Percentiles rank a stretch among this genome's conserved stretches.
Conservation (phyloP, 2,329 filamentous ascomycete species). For the Cytospora mali region DNA sequence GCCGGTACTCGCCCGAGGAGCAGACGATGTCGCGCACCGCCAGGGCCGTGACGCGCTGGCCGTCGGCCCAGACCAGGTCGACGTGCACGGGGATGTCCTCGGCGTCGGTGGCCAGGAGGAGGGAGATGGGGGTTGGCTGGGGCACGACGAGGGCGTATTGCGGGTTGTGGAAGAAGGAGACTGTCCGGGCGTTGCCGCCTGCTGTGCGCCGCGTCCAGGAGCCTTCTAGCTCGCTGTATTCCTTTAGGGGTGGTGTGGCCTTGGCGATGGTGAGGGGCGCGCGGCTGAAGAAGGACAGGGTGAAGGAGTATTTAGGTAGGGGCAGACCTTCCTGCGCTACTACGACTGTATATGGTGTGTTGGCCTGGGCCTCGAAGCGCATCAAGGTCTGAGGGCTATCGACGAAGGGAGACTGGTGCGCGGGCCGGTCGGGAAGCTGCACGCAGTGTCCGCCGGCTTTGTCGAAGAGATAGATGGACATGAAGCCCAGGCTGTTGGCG, state of each 20-base stretch:
- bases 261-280: constrained; percentile 61
- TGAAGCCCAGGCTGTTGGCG: constrained; percentile 71
- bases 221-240: constrained; percentile 61
- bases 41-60: constrained; percentile 70
- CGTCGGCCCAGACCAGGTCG: constrained; percentile 78
- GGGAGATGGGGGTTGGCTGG: constrained; percentile 62
- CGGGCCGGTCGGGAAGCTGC: constrained; percentile 70
- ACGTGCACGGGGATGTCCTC: constrained; percentile 78
- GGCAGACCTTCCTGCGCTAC: constrained; percentile 76
- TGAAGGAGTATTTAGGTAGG: constrained; percentile 76
- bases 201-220: constrained; percentile 79
- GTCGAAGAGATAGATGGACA: constrained; percentile 82
- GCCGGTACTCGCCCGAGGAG: constrained; percentile 86
- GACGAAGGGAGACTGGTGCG: constrained; percentile 82
- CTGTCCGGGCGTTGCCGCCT: constrained; percentile 78
- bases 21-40: constrained; percentile 76
- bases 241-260: constrained; percentile 61
- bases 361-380: constrained; percentile 61
- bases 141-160: constrained; percentile 73
- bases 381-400: constrained; percentile 92
- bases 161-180: constrained; percentile 82
- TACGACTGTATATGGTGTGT: constrained; percentile 58
- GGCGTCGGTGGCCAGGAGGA: constrained; percentile 71
- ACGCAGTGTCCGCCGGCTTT: constrained; percentile 64
- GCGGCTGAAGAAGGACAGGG: constrained; percentile 79